These are phyloP conservation scores for Jasminum sambac DNA, from an alignment of 257 asterid species.

Conservation along the genomic window DNA sequence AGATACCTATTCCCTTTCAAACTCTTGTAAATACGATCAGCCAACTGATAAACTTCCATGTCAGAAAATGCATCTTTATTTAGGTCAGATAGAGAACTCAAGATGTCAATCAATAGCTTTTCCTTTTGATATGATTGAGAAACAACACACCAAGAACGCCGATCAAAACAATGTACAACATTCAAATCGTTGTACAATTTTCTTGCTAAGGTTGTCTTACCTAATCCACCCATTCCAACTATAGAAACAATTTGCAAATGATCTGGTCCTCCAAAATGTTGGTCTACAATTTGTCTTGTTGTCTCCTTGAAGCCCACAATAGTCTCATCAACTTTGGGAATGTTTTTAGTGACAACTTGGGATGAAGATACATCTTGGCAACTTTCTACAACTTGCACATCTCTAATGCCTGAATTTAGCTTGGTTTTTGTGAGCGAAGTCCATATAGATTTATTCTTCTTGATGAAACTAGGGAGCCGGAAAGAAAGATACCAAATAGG, in stretches of 20 bases:
- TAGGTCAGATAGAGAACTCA: not conserved
- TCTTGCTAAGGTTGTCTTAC: conserved; percentile 8
- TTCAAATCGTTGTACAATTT: conserved; percentile 5
- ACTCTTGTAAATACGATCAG: conserved; percentile 11
- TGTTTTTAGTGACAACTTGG: not conserved
- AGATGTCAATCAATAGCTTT: conserved; percentile 10
- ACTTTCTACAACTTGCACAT: not conserved
- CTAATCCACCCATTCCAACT: conserved; percentile 21
- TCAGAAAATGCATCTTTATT: not conserved
- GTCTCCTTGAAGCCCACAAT: not conserved
- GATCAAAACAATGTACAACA: conserved; percentile 12
- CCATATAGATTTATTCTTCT: not conserved
- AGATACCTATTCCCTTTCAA: conserved; percentile 19
- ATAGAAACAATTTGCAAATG: conserved; percentile 2
- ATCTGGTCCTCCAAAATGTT: not conserved
- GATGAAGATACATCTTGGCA: not conserved
- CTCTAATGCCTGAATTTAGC: not conserved
- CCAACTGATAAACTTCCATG: not conserved
- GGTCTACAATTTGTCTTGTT: not conserved
- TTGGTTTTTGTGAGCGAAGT: too few species aligned
- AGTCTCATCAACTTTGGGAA: not conserved
- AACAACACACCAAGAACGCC: conserved; percentile 2
- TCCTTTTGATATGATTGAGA: conserved; percentile 10
- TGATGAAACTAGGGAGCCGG: not conserved
- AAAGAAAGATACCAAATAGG: not conserved